Conservation (phyloP, 2,329 filamentous ascomycete genomes). For the Dothistroma septosporum region DNA sequence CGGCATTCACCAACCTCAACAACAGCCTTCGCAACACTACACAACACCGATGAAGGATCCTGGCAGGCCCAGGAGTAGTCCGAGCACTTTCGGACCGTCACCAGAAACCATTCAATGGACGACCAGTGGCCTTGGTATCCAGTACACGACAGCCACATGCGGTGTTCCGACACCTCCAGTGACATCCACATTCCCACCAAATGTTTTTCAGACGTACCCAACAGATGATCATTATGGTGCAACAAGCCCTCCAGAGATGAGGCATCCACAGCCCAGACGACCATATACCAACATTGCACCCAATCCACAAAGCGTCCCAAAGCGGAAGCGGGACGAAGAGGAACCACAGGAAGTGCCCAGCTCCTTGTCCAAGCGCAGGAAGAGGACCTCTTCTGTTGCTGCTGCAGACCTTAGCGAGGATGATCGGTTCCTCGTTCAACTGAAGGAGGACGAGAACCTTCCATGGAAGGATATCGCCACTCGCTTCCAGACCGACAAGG, state of each 20-base stretch:
- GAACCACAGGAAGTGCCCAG: slow-evolving; percentile 16
- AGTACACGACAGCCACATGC: slow-evolving; percentile 31
- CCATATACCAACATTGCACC: slow-evolving; percentile 45
- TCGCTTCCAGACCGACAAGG: slow-evolving; percentile 47
- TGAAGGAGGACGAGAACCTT: slow-evolving; percentile 51
- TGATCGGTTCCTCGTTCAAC: slow-evolving; percentile 47
- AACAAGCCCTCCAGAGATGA: slow-evolving; percentile 29
- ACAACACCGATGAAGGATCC: slow-evolving; percentile 27
- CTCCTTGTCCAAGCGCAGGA: slow-evolving; percentile 36
- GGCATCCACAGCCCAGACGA: slow-evolving; percentile 39
- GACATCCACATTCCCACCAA: slow-evolving; percentile 35
- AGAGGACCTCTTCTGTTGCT: slow-evolving; percentile 37
- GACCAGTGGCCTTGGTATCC: slow-evolving; percentile 40
- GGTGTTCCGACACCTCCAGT: slow-evolving; percentile 29
- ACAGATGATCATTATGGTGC: slow-evolving; percentile 29
- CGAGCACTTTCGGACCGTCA: slow-evolving; percentile 41
- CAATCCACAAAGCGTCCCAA: slow-evolving; percentile 39
- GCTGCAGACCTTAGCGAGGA: slow-evolving; percentile 48
- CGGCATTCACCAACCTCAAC: slow-evolving; percentile 15
- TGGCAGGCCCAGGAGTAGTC: slow-evolving; percentile 41
- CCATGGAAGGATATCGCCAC: slow-evolving; percentile 54
- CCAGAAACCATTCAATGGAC: slow-evolving; percentile 39
- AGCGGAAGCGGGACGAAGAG: slow-evolving; percentile 38
- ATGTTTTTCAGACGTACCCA: slow-evolving; percentile 30
- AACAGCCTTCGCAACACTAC: slow-evolving; percentile 14